Percentiles rank a stretch among this genome's conserved stretches.
Evolutionary conservation across 768 basidiomycete genomes (phyloP).

Genomic region (Sarcomyxa edulis): DNA sequence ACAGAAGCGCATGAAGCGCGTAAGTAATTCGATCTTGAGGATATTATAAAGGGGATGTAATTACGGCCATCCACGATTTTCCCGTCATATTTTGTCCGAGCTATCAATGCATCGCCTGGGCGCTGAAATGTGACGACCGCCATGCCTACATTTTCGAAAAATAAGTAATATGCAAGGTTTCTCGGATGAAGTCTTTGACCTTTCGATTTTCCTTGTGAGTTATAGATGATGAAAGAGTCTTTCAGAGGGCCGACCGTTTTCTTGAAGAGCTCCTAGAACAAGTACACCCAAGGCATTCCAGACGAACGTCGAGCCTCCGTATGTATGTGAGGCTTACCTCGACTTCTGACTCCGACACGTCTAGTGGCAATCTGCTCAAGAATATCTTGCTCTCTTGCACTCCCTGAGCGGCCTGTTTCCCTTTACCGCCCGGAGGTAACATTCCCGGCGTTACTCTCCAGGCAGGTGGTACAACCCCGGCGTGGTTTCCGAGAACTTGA

Average conservation of each 20-base stretch:
- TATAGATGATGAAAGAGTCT: slow-evolving; percentile 69
- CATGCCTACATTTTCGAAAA: no score
- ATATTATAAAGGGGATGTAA: no score
- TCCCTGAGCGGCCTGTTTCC: slow-evolving; percentile 16
- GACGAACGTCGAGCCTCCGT: neutral
- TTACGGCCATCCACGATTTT: slow-evolving; percentile 67
- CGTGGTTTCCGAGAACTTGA: slow-evolving; percentile 51
- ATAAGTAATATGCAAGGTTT: no score
- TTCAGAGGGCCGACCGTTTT: slow-evolving; percentile 74
- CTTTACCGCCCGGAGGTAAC: slow-evolving; percentile 18
- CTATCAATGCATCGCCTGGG: slow-evolving; percentile 54
- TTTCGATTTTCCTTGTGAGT: slow-evolving; percentile 68
- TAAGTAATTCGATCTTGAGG: slow-evolving; percentile 3
- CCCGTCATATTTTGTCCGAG: slow-evolving; percentile 66
- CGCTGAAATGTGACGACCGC: slow-evolving; percentile 67
- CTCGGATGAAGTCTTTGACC: no score
- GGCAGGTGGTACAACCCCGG: slow-evolving; percentile 53
- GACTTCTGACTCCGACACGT: slow-evolving; percentile 64
- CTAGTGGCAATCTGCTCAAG: slow-evolving; percentile 58
- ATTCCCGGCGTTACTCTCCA: slow-evolving; percentile 39
- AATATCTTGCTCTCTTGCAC: slow-evolving; percentile 63
- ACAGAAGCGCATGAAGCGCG: neutral
- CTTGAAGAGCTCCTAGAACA: slow-evolving; percentile 59
- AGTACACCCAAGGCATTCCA: neutral
- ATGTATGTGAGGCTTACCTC: slow-evolving; percentile 37